A percentile compares a stretch with the other conserved stretches of the same genome.
phyloP scores from a whole-genome alignment of 1,284 basidiomycete species.

The Vanrija sp. region DNA sequence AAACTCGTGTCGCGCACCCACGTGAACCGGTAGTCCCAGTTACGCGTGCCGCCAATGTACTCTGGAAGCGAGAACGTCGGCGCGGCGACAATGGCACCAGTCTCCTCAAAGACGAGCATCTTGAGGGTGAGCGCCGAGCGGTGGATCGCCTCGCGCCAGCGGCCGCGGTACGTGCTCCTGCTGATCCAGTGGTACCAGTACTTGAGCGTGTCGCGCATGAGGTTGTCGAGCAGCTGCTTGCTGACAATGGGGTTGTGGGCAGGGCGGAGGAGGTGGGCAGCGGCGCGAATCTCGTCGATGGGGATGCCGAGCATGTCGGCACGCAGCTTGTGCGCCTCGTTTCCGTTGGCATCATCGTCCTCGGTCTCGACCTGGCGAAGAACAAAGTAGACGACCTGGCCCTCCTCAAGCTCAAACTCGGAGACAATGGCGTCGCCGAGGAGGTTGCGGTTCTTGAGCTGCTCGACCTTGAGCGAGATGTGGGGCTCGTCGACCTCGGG shows the following conservation, averaged over 20 bases:
- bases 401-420: conserved; percentile 64
- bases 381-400: conserved; percentile 79
- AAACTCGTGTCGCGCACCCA: conserved; percentile 84
- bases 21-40: conserved; percentile 60
- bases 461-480: conserved; percentile 55
- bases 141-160: conserved; percentile 90
- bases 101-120: conserved; percentile 50
- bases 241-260: conserved; percentile 63
- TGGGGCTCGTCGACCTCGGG: conserved; percentile 53
- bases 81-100: conserved; percentile 77
- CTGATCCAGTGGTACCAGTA: conserved; percentile 86
- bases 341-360: conserved; percentile 15
- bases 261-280: conserved; percentile 55
- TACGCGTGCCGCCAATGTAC: conserved; percentile 77
- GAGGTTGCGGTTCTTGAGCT: conserved; percentile 33
- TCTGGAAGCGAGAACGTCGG: conserved; percentile 91
- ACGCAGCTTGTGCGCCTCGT: not conserved
- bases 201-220: conserved; percentile 58
- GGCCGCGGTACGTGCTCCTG: conserved; percentile 64
- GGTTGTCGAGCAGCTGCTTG: conserved; percentile 33
- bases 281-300: conserved; percentile 53
- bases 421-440: conserved; percentile 36
- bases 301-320: conserved; percentile 52
- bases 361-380: conserved; percentile 56
- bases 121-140: conserved; percentile 74